Evolutionary conservation across 2,329 filamentous ascomycete species (phyloP).

Genomic region (Cryphonectria nitschkei): DNA sequence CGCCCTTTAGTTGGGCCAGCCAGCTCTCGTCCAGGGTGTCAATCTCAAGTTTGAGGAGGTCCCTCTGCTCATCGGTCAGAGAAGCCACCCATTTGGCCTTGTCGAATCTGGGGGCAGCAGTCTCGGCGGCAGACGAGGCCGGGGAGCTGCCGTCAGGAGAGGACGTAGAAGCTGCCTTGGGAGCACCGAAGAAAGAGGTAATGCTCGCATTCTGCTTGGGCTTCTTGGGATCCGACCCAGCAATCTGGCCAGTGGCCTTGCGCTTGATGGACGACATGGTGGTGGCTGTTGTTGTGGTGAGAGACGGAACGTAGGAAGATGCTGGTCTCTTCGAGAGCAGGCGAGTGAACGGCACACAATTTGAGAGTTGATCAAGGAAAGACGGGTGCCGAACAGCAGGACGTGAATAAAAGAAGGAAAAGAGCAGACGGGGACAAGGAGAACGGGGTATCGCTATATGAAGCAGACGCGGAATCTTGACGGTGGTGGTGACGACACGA

Average conservation of each 20-base stretch:
- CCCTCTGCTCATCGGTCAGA: constrained; percentile 79
- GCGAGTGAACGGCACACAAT: neutral
- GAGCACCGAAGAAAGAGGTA: constrained; percentile 82
- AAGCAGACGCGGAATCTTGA: constrained; percentile 26
- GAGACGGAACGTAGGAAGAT: constrained; percentile 2
- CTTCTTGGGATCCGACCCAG: constrained; percentile 65
- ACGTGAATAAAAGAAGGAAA: neutral
- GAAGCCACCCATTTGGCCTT: constrained; percentile 87
- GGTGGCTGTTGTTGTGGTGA: constrained; percentile 23
- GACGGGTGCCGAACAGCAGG: constrained; percentile 2
- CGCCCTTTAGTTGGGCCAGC: constrained; percentile 86
- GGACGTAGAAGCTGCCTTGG: constrained; percentile 54
- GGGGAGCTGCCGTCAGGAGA: constrained; percentile 10
- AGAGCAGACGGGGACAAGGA: neutral
- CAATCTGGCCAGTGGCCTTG: constrained; percentile 62
- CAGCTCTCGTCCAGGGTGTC: constrained; percentile 90
- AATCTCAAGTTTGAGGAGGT: constrained; percentile 85
- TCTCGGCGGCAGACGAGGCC: constrained; percentile 33
- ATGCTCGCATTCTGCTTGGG: constrained; percentile 77
- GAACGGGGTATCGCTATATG: constrained; percentile 14
- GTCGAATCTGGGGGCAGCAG: constrained; percentile 67
- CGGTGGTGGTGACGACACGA: constrained; percentile 5
- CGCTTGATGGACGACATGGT: constrained; percentile 63
- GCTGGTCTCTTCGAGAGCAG: neutral
- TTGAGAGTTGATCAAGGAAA: constrained; percentile 1